phyloP scores from a whole-genome alignment of 228 moss, liverwort and hornwort species.

The Sphagnum magellanicum region DNA sequence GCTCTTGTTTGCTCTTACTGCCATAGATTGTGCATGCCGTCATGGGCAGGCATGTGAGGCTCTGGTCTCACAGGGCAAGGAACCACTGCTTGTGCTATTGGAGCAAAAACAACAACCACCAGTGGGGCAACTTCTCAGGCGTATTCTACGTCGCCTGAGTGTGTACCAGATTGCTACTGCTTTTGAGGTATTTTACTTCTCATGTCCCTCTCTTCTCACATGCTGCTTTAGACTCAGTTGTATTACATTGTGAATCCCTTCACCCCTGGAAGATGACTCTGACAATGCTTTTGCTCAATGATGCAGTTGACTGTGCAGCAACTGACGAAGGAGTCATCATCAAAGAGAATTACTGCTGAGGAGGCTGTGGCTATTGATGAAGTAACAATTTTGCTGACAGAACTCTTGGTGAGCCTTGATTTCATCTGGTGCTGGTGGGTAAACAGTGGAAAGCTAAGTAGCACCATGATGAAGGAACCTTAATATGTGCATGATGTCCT shows the following conservation, averaged over 20 bases:
- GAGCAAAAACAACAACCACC: constrained; percentile 62
- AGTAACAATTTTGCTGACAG: constrained; percentile 36
- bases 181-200: constrained; percentile 52
- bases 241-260: neutral
- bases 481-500: no score
- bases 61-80: constrained; percentile 52
- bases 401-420: constrained; percentile 34
- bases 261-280: no score
- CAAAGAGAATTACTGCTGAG: constrained; percentile 16
- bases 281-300: no score
- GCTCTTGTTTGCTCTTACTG: constrained; percentile 62
- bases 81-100: constrained; percentile 42
- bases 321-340: constrained; percentile 20
- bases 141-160: constrained; percentile 70
- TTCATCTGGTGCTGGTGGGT: no score
- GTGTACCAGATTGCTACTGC: constrained; percentile 66
- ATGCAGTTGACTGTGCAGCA: constrained; percentile 8
- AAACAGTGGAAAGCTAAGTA: neutral
- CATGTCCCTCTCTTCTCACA: neutral
- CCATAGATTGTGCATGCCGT: constrained; percentile 69
- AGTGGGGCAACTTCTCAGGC: constrained; percentile 42
- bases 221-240: neutral
- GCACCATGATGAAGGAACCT: neutral
- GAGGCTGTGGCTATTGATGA: constrained; percentile 25
- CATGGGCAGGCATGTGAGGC: constrained; percentile 71